These are phyloP conservation scores for Eragrostis curvula DNA, from an alignment of 176 grass and related monocot genomes.

Conservation along the genomic window DNA sequence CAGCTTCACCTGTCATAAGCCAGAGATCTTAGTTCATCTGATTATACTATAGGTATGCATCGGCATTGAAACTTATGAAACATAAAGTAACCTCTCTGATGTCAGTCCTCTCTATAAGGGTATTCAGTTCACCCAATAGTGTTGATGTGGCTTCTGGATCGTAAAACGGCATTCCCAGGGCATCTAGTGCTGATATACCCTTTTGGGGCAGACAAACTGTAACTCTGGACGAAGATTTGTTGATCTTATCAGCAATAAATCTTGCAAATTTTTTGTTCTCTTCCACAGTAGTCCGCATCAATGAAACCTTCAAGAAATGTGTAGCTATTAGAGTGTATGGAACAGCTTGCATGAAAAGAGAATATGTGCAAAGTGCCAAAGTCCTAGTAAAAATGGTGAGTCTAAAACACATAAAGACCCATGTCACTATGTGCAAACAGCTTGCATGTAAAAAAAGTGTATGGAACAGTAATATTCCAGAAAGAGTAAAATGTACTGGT, in stretches of 20 bases:
- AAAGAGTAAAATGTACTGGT: neutral
- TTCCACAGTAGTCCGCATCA: conserved; percentile 82
- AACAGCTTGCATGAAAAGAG: neutral
- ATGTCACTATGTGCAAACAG: neutral
- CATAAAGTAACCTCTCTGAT: conserved; percentile 64
- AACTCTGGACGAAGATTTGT: conserved; percentile 77
- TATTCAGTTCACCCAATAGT: conserved; percentile 79
- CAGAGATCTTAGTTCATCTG: conserved; percentile 35
- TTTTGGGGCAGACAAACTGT: conserved; percentile 77
- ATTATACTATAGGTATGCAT: conserved; percentile 1
- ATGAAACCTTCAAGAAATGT: conserved; percentile 67
- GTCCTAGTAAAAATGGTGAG: neutral
- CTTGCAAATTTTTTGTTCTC: conserved; percentile 88
- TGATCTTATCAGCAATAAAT: conserved; percentile 95
- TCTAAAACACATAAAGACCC: conserved; percentile 10
- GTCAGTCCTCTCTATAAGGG: conserved; percentile 64
- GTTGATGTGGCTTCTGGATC: conserved; percentile 73
- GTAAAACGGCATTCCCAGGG: conserved; percentile 90
- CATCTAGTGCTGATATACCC: conserved; percentile 87
- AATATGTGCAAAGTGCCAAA: neutral
- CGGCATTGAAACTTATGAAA: conserved; percentile 12
- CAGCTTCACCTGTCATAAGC: conserved; percentile 68
- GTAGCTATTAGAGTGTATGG: conserved; percentile 22
- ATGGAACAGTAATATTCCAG: neutral
- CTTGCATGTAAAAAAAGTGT: neutral